A percentile compares a stretch with the other conserved stretches of the same genome.
These are phyloP conservation scores for Astragalus glycyphyllos DNA, from an alignment of 306 rosid species.

Conservation along the genomic window DNA sequence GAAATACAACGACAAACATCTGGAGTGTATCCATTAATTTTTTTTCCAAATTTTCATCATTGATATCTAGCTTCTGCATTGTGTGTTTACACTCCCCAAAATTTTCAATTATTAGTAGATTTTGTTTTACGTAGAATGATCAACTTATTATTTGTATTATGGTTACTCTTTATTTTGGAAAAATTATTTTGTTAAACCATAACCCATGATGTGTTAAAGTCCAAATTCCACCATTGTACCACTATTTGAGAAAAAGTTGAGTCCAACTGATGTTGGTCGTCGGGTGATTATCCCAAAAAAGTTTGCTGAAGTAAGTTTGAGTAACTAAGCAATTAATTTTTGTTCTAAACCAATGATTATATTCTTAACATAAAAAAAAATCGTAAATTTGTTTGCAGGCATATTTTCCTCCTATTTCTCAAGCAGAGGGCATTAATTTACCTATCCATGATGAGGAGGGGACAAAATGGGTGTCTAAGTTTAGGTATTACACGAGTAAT, in stretches of 20 bases:
- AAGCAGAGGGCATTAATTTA: slow-evolving; percentile 92
- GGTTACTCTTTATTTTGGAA: too few species aligned
- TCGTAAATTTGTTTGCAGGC: slow-evolving; percentile 55
- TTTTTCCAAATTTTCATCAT: too few species aligned
- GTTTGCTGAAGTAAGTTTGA: slow-evolving; percentile 80
- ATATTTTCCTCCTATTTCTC: slow-evolving; percentile 93
- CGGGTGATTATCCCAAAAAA: slow-evolving; percentile 96
- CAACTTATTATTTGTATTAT: too few species aligned
- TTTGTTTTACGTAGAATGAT: too few species aligned
- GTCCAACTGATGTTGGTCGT: slow-evolving; percentile 98
- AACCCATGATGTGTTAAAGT: too few species aligned
- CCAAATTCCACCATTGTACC: slow-evolving; percentile 89
- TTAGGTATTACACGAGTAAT: slow-evolving; percentile 97
- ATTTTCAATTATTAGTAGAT: too few species aligned
- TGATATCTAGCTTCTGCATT: too few species aligned
- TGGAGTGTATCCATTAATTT: too few species aligned
- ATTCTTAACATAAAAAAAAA: neutral
- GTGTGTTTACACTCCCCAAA: too few species aligned
- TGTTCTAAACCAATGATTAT: slow-evolving; percentile 6
- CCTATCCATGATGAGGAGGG: slow-evolving; percentile 76
- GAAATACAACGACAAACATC: too few species aligned
- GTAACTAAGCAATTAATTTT: neutral
- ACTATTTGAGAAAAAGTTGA: slow-evolving; percentile 90
- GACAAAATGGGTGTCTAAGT: slow-evolving; percentile 89
- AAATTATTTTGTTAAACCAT: too few species aligned